Evolutionary conservation across 108 stramenopile genomes (phyloP).

Genomic region (Pseudonitzschia multistriata): DNA sequence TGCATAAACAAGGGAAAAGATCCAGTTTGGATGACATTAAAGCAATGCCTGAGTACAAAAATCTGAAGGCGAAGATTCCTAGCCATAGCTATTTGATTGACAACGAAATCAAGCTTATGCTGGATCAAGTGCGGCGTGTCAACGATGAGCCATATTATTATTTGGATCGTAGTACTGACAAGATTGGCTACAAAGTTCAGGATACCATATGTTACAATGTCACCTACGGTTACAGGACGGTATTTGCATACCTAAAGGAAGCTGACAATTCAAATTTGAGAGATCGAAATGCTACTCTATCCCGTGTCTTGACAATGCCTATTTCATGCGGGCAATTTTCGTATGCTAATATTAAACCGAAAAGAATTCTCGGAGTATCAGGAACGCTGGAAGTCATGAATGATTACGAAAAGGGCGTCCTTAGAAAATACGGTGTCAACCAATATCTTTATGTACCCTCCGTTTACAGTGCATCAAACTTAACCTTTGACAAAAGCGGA

Average conservation of each 20-base stretch:
- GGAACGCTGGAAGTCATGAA: constrained; percentile 52
- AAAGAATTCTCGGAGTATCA: constrained; percentile 56
- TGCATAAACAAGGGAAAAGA: constrained; percentile 30
- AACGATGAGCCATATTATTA: constrained; percentile 41
- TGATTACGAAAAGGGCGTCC: constrained; percentile 43
- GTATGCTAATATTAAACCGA: constrained; percentile 61
- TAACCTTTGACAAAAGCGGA: constrained; percentile 56
- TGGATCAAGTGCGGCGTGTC: constrained; percentile 45
- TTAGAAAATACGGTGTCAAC: constrained; percentile 43
- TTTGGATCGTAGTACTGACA: constrained; percentile 37
- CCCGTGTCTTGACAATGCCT: constrained; percentile 39
- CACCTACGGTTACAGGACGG: constrained; percentile 54
- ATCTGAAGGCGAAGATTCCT: constrained; percentile 39
- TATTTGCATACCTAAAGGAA: constrained; percentile 66
- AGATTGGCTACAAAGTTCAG: constrained; percentile 64
- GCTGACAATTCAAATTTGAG: constrained; percentile 24
- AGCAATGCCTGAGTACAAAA: constrained; percentile 40
- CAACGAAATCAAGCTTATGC: constrained; percentile 54
- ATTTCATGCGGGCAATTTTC: constrained; percentile 69
- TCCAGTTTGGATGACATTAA: constrained; percentile 41
- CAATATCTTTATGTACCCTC: constrained; percentile 52
- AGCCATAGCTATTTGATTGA: constrained; percentile 43
- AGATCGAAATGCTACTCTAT: constrained; percentile 24
- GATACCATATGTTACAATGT: constrained; percentile 51
- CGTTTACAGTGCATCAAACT: constrained; percentile 64